Percentiles rank a stretch among this genome's conserved stretches.
These are phyloP conservation scores for Endogone sp. DNA, from an alignment of 192 early-diverging fungal species.

Conservation along the genomic window DNA sequence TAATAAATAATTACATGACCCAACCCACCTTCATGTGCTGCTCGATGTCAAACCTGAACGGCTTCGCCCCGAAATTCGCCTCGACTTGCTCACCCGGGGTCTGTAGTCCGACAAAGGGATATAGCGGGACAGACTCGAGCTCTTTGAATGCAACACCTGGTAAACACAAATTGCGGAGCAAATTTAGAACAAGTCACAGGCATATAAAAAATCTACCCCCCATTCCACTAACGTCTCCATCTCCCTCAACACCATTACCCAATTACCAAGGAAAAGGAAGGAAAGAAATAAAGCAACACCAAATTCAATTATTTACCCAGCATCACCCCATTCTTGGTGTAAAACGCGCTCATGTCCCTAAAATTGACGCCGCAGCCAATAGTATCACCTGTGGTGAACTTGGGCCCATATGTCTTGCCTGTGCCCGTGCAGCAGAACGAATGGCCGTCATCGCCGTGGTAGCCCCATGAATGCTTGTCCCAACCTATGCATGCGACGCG, in stretches of 20 bases:
- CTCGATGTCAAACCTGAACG: conserved; percentile 60
- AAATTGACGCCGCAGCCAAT: conserved; percentile 95
- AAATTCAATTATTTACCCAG: conserved; percentile 52
- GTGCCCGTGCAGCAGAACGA: conserved; percentile 70
- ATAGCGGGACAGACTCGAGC: conserved; percentile 24
- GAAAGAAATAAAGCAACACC: too few species aligned
- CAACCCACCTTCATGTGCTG: conserved; percentile 18
- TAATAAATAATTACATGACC: too few species aligned
- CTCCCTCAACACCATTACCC: too few species aligned
- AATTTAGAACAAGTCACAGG: too few species aligned
- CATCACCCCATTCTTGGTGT: conserved; percentile 87
- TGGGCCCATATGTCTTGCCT: conserved; percentile 82
- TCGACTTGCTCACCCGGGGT: conserved; percentile 48
- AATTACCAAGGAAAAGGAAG: too few species aligned
- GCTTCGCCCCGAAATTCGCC: conserved; percentile 58
- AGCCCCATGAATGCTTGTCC: conserved; percentile 90
- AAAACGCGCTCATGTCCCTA: conserved; percentile 68
- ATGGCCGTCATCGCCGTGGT: conserved; percentile 96
- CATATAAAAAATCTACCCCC: too few species aligned
- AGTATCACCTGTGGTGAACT: conserved; percentile 87
- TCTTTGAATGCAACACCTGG: conserved; percentile 21
- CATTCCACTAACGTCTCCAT: too few species aligned
- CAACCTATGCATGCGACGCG: conserved; percentile 57
- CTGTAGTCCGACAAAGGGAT: conserved; percentile 59
- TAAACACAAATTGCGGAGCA: background rate